Conservation (phyloP, 2,329 filamentous ascomycete genomes). For the Alternaria burnsii region DNA sequence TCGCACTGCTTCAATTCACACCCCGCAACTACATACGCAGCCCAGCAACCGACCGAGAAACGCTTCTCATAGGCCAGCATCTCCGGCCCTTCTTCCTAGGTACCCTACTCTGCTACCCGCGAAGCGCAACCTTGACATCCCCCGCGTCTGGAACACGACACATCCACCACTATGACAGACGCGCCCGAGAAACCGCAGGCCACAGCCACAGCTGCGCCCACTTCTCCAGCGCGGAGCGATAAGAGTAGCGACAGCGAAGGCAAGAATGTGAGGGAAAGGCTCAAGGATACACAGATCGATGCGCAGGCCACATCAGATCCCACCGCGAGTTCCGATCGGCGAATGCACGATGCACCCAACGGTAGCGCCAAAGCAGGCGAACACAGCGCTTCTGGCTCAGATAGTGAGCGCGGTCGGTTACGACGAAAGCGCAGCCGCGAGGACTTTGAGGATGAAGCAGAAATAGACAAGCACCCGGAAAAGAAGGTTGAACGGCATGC, state of each 20-base stretch:
- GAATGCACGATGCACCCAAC: constrained; percentile 38
- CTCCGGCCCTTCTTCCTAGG: background rate
- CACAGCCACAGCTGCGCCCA: constrained; percentile 18
- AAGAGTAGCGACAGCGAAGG: constrained; percentile 59
- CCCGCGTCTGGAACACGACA: constrained; percentile 13
- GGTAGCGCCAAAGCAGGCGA: constrained; percentile 32
- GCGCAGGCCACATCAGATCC: constrained; percentile 40
- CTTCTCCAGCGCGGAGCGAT: constrained; percentile 51
- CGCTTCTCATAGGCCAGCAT: background rate
- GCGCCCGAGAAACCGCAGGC: constrained; percentile 32
- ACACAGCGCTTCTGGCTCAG: constrained; percentile 44
- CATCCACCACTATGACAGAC: constrained; percentile 33
- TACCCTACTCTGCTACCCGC: background rate
- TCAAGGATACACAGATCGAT: constrained; percentile 69
- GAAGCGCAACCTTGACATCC: constrained; percentile 9
- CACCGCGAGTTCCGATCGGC: constrained; percentile 24
- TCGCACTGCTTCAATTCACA: background rate
- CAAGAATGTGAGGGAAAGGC: constrained; percentile 66
- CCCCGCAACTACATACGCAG: background rate
- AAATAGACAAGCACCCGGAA: constrained; percentile 42
- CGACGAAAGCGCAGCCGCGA: constrained; percentile 58
- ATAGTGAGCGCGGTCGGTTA: constrained; percentile 50
- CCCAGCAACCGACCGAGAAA: background rate
- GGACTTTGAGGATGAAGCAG: constrained; percentile 52
- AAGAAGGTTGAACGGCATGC: constrained; percentile 52